Evolutionary conservation across 2,329 filamentous ascomycete species (phyloP), one percentile per base, ranked within the genome.

Genomic region (Exophiala bonariae): DNA sequence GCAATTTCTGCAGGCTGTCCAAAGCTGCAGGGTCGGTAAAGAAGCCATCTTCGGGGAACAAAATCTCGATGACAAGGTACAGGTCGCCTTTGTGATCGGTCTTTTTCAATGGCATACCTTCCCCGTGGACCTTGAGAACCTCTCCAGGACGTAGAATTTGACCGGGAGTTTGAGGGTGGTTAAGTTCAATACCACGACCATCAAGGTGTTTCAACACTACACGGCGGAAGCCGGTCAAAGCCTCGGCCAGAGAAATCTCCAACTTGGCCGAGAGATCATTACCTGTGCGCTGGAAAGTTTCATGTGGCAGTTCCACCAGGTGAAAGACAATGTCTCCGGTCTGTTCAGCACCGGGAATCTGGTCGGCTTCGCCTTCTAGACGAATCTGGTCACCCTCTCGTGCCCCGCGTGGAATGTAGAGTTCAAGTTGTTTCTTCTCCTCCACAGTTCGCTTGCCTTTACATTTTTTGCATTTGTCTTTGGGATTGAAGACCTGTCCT

Each of bases 401-500:
- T 38, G 66, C 47, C 10, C 59, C 57, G 3, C 54, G 53, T 11
- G 49, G 57, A 20, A 99, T 96, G 73, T 97, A 97, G 42, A 99
- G 85, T 72, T 99, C 93, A 51, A 99, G 77, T 3, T 92, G 87
- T 74, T 97, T 99, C 70, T 88, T 93, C 70, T 93, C 87, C 61
- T 90, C 86, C 35, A 83, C 82, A 11, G 89, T 90, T 54, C 89
- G 82, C 68, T 87, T 88, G 63, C 93, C 93, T 73, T 97, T 97
- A 82, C 93, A 99, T 76, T 93, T 96, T 78, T 95, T 96, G 78
- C 93, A 99, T 65, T 89, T 89, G 64, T 99, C 93, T 76, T 97
- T 97, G 64, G 96, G 89, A 69, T 92, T 92, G 74, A 84, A 95
- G 63, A 91, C 83, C 63, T 85, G 83, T 4, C 93, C 93, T n/a